A percentile compares a stretch with the other conserved stretches of the same genome.
Conservation (phyloP, 805 yeast genomes). For the Yarrowia alimentaria region DNA sequence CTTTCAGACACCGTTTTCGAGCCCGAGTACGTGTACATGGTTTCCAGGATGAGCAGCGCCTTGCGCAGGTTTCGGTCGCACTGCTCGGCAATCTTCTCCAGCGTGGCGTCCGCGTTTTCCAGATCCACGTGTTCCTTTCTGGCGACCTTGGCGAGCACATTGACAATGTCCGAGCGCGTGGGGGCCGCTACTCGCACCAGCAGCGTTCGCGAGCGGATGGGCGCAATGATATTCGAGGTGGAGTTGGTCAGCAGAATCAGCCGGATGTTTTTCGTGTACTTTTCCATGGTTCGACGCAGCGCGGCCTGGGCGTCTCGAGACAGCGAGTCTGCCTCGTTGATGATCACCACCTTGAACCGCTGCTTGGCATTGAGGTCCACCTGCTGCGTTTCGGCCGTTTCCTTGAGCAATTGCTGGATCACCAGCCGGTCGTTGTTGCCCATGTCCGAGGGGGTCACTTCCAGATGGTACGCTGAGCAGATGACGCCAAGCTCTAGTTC, state of each 20-base stretch:
- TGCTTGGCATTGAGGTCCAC: constrained; percentile 67
- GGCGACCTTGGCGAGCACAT: constrained; percentile 56
- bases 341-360: constrained; percentile 53
- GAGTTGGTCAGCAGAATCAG: constrained; percentile 82
- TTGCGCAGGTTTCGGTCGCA: constrained; percentile 74
- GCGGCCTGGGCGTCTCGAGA: constrained; percentile 96
- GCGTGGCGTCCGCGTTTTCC: constrained; percentile 41
- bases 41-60: constrained; percentile 76
- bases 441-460: constrained; percentile 95
- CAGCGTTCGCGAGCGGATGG: constrained; percentile 89
- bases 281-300: constrained; percentile 92
- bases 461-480: constrained; percentile 87
- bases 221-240: constrained; percentile 87
- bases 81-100: constrained; percentile 52
- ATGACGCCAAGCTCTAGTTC: constrained; percentile 89
- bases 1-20: constrained; percentile 39
- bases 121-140: constrained; percentile 52
- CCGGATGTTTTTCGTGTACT: constrained; percentile 83
- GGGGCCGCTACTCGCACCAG: constrained; percentile 90
- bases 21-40: constrained; percentile 45
- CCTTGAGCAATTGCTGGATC: constrained; percentile 89
- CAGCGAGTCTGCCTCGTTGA: constrained; percentile 86
- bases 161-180: constrained; percentile 52
- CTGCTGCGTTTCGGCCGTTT: constrained; percentile 92
- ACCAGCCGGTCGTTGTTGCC: constrained; percentile 94